Evolutionary conservation across 257 asterid genomes (phyloP), one percentile per base, ranked within the genome.

Genomic region (Thymus quinquecostatus): DNA sequence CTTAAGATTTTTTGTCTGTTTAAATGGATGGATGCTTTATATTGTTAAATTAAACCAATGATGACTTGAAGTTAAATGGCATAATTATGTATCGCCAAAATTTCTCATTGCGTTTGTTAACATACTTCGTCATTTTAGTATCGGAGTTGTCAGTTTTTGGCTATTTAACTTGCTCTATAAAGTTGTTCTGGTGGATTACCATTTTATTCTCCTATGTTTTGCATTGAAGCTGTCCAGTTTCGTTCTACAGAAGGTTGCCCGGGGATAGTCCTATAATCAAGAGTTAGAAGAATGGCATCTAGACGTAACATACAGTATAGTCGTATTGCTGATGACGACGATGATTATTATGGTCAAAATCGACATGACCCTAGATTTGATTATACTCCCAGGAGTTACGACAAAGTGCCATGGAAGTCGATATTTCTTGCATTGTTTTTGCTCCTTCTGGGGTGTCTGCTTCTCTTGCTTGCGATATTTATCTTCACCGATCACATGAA

Each of bases 401-500:
- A 91, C 72, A 87, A 77, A 79, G 66, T 91, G 69, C 97, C 99
- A 28, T 91, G 99, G 97, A 91, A 89, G 77, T 94, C 99, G 11
- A 89, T 91, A 76, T 49, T 75, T 75, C 92, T 94, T 12, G 99
- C 99, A 48, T 10, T 85, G 41, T 91, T 89, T 79, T 78, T 94
- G 78, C 96, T 94, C 62, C 78, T 83, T 59, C 91, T 94, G n/a
- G 99, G 99, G 47, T 89, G 95, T 62, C 51, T 91, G 66, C 96
- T 91, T 75, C 88, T 91, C 75, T 79, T 85, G 71, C 86, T 94
- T 65, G 82, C 97, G 2, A 30, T 79, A 68, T 94, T 88, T 86
- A 89, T 91, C 79, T 81, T 91, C 89, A 83, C 93, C 6, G 95
- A 97, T 65, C 99, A 94, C 87, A 88, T 94, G 97, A 91, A 74